phyloP scores from a whole-genome alignment of 2,329 filamentous ascomycete species.

The Neoarthrinium moseri region DNA sequence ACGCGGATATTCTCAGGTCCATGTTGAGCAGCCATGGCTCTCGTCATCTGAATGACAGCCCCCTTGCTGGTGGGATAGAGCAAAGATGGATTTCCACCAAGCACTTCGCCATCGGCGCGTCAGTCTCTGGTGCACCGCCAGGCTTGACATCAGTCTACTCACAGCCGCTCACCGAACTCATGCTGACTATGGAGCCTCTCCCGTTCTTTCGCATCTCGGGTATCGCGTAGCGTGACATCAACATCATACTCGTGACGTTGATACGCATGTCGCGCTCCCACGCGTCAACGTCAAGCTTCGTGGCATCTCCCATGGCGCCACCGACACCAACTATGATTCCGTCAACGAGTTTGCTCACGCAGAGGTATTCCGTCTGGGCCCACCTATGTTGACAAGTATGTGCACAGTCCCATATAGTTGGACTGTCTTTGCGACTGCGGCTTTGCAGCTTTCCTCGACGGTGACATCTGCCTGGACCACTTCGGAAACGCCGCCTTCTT shows the following conservation, averaged over 20 bases:
- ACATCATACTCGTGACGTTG: conserved; percentile 34
- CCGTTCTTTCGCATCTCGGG: conserved; percentile 31
- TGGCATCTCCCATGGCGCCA: conserved; percentile 29
- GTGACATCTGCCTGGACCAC: conserved; percentile 24
- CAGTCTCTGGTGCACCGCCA: too few species aligned
- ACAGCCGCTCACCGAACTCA: conserved; percentile 31
- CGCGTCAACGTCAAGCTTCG: conserved; percentile 22
- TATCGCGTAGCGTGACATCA: conserved; percentile 29
- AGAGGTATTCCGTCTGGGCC: too few species aligned
- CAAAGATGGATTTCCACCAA: conserved; percentile 25
- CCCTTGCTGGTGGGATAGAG: conserved; percentile 33
- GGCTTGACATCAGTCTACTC: too few species aligned
- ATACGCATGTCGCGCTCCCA: conserved; percentile 30
- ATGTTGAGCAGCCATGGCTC: conserved; percentile 19
- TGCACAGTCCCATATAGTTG: conserved; percentile 22
- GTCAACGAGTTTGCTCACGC: too few species aligned
- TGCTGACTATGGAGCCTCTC: conserved; percentile 34
- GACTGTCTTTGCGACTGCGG: conserved; percentile 18
- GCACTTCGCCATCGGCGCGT: too few species aligned
- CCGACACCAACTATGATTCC: conserved; percentile 27
- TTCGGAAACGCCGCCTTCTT: conserved; percentile 23
- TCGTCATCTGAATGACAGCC: conserved; percentile 25
- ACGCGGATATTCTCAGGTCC: conserved; percentile 18
- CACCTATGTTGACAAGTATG: conserved; percentile 28
- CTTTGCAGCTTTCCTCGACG: conserved; percentile 19